phyloP scores from a whole-genome alignment of 176 grass and related monocot genomes.

The Lolium rigidum region DNA sequence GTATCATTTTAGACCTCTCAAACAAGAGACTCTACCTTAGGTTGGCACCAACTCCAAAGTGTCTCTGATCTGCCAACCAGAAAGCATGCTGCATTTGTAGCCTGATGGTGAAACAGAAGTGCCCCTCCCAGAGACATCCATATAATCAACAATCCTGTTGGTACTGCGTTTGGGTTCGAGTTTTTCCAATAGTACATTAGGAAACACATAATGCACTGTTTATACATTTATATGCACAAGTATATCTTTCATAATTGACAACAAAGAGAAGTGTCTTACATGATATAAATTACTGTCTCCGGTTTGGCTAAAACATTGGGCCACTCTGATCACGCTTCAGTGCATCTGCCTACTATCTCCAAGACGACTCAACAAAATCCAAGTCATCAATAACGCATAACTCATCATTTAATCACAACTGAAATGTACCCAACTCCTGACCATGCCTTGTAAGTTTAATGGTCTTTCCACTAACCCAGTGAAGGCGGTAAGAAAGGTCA shows the following conservation, averaged over 20 bases:
- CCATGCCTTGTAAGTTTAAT: slow-evolving; percentile 77
- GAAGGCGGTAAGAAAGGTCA: slow-evolving; percentile 86
- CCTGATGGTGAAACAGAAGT: slow-evolving; percentile 28
- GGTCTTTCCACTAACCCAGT: slow-evolving; percentile 69
- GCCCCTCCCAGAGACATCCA: not conserved
- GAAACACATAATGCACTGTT: not conserved
- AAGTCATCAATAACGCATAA: slow-evolving; percentile 16
- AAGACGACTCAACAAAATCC: slow-evolving; percentile 37
- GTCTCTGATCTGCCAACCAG: not conserved
- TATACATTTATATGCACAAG: slow-evolving; percentile 10
- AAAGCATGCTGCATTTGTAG: slow-evolving; percentile 35
- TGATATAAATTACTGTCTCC: slow-evolving; percentile 23
- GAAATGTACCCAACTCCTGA: slow-evolving; percentile 88
- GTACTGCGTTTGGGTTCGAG: slow-evolving; percentile 4
- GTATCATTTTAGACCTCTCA: slow-evolving; percentile 14
- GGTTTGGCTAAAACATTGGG: not conserved
- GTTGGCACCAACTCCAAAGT: not conserved
- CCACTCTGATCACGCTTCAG: slow-evolving; percentile 15
- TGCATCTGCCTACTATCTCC: slow-evolving; percentile 5
- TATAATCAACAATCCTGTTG: slow-evolving; percentile 35
- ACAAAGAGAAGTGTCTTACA: slow-evolving; percentile 40
- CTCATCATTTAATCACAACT: slow-evolving; percentile 68
- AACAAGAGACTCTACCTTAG: slow-evolving; percentile 26
- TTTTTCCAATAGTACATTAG: slow-evolving; percentile 28
- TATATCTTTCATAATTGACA: not conserved